phyloP scores from a whole-genome alignment of 2,329 filamentous ascomycete species.

The Periconia digitata region DNA sequence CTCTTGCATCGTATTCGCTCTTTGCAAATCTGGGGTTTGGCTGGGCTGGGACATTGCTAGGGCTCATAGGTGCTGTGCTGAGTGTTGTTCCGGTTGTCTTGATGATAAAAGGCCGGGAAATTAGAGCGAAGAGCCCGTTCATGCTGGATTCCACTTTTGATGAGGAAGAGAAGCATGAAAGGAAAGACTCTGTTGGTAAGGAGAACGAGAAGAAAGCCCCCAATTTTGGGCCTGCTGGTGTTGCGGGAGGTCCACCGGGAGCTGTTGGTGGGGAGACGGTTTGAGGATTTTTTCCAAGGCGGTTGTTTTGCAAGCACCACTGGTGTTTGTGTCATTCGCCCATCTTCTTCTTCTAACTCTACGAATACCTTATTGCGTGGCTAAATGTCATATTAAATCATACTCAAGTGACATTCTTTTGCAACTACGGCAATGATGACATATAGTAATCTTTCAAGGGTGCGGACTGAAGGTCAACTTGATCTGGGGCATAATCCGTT shows the following conservation, averaged over 20 bases:
- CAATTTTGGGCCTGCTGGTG: conserved; percentile 11
- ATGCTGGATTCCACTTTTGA: conserved; percentile 35
- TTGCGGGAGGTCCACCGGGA: conserved; percentile 12
- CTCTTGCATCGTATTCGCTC: conserved; percentile 46
- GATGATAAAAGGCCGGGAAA: conserved; percentile 45
- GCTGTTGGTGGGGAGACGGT: conserved; percentile 1
- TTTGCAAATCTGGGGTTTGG: conserved; percentile 46
- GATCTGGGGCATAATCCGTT: too few relatives aligned
- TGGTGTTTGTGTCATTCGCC: too few relatives aligned
- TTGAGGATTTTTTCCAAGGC: too few relatives aligned
- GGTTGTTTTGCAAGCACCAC: too few relatives aligned
- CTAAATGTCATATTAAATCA: too few relatives aligned
- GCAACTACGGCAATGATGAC: too few relatives aligned
- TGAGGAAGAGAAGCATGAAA: conserved; percentile 12
- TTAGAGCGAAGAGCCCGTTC: conserved; percentile 40
- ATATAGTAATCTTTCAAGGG: too few relatives aligned
- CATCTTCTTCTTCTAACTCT: too few relatives aligned
- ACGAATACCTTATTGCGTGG: too few relatives aligned
- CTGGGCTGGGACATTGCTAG: conserved; percentile 49
- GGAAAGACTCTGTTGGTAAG: conserved; percentile 12
- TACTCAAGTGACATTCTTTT: too few relatives aligned
- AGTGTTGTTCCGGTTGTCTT: conserved; percentile 46
- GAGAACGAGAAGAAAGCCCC: conserved; percentile 3
- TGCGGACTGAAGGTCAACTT: too few relatives aligned
- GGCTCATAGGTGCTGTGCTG: conserved; percentile 45